Evolutionary conservation across 495 filamentous ascomycete species (phyloP).

Genomic region (Daldinia bambusicola): DNA sequence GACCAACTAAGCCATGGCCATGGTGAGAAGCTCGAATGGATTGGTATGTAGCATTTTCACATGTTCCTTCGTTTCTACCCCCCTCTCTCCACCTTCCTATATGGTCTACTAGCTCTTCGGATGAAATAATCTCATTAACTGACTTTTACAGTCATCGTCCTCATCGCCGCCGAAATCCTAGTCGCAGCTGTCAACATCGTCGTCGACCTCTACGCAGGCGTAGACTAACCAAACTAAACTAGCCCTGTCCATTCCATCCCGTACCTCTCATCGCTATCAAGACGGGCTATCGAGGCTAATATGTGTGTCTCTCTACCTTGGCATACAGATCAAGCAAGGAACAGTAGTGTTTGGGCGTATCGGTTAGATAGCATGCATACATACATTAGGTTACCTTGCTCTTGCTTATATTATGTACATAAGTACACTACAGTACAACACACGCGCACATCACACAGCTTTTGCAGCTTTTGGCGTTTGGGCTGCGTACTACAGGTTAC

Average conservation of each 20-base stretch:
- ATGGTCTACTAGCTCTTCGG: background rate
- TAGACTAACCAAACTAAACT: slow-evolving; percentile 61
- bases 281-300: background rate
- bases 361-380: slow-evolving; percentile 8
- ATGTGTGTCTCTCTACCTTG: background rate
- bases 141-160: slow-evolving; percentile 76
- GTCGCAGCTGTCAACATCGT: slow-evolving; percentile 96
- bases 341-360: slow-evolving; percentile 18
- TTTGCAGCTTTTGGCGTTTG: slow-evolving; percentile 11
- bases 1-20: slow-evolving; percentile 97
- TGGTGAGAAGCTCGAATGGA: slow-evolving; percentile 95
- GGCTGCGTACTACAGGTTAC: background rate
- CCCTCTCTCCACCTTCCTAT: background rate
- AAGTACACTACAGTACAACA: background rate
- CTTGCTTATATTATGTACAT: background rate
- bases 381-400: background rate
- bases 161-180: slow-evolving; percentile 95
- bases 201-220: slow-evolving; percentile 90
- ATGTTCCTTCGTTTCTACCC: background rate
- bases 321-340: background rate
- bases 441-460: background rate
- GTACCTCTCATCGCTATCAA: background rate
- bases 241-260: no score
- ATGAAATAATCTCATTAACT: background rate
- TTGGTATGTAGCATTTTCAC: slow-evolving; percentile 66